Evolutionary conservation across 2,329 filamentous ascomycete genomes (phyloP).

Genomic region (Aureobasidium leucospermi): DNA sequence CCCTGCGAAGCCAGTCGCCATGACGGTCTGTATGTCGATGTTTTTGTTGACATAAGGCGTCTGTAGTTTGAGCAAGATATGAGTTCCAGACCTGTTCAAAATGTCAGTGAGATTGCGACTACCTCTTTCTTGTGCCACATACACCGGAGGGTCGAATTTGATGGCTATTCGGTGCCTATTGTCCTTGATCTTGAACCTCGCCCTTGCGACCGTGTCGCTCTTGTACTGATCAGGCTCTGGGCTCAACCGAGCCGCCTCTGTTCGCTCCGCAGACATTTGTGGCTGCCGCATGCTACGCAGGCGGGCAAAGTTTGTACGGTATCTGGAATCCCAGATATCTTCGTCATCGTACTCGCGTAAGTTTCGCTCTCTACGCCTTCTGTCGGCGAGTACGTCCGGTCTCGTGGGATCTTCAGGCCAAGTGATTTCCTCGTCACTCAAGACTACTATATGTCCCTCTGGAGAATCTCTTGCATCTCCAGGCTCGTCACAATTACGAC

Average conservation of each 20-base stretch:
- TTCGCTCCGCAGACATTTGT: not conserved
- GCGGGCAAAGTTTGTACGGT: slow-evolving; percentile 6
- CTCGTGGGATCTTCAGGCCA: slow-evolving; percentile 17
- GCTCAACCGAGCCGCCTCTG: not conserved
- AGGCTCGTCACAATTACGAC: not conserved
- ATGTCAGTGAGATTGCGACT: not conserved
- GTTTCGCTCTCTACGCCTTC: slow-evolving; percentile 13
- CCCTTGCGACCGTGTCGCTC: slow-evolving; percentile 41
- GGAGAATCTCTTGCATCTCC: not conserved
- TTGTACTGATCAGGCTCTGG: slow-evolving; percentile 6
- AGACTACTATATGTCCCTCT: not conserved
- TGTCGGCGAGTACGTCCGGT: slow-evolving; percentile 14
- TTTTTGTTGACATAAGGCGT: slow-evolving; percentile 67
- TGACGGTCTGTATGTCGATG: slow-evolving; percentile 83
- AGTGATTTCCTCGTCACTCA: slow-evolving; percentile 13
- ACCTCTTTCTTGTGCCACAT: slow-evolving; percentile 25
- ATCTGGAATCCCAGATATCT: slow-evolving; percentile 14
- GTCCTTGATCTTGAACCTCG: slow-evolving; percentile 75
- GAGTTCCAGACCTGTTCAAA: slow-evolving; percentile 57
- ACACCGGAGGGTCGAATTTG: slow-evolving; percentile 72
- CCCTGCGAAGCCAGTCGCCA: slow-evolving; percentile 77
- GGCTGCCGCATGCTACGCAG: not conserved
- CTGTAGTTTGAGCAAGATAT: slow-evolving; percentile 86
- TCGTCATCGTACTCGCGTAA: slow-evolving; percentile 13
- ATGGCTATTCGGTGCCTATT: slow-evolving; percentile 81